These are phyloP conservation scores for Colletotrichum magnum DNA, from an alignment of 2,329 filamentous ascomycete species.

Conservation along the genomic window DNA sequence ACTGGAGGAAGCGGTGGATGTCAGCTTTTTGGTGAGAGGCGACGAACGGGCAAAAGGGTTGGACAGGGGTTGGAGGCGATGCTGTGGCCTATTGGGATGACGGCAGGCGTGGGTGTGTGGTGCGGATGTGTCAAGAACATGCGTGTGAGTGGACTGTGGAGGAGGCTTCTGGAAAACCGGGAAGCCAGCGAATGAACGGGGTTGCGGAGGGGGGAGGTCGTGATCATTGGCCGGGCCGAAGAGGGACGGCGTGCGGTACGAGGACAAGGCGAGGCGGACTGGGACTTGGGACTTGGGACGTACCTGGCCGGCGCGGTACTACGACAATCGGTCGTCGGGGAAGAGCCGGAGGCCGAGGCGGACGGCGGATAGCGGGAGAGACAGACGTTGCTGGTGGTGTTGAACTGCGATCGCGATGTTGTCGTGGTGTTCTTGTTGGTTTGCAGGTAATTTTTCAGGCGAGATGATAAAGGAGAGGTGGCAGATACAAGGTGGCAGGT, in stretches of 20 bases:
- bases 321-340: background rate
- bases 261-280: constrained; percentile 2
- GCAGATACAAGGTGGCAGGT: constrained; percentile 12
- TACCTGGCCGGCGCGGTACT: constrained; percentile 18
- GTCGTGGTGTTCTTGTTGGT: background rate
- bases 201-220: constrained; percentile 22
- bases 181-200: constrained; percentile 36
- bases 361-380: background rate
- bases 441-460: constrained; percentile 3
- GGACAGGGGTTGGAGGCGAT: constrained; percentile 29
- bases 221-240: constrained; percentile 36
- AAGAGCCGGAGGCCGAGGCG: background rate
- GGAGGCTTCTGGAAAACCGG: constrained; percentile 36
- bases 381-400: background rate
- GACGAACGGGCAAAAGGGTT: constrained; percentile 19
- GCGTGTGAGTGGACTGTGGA: constrained; percentile 30
- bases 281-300: background rate
- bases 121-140: background rate
- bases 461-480: constrained; percentile 6
- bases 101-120: constrained; percentile 23
- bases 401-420: background rate
- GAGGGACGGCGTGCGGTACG: constrained; percentile 15
- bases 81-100: constrained; percentile 40
- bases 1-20: constrained; percentile 37
- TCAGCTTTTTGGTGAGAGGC: constrained; percentile 37